These are phyloP conservation scores for Yarrowia hollandica DNA, from an alignment of 805 yeast species.

Conservation along the genomic window DNA sequence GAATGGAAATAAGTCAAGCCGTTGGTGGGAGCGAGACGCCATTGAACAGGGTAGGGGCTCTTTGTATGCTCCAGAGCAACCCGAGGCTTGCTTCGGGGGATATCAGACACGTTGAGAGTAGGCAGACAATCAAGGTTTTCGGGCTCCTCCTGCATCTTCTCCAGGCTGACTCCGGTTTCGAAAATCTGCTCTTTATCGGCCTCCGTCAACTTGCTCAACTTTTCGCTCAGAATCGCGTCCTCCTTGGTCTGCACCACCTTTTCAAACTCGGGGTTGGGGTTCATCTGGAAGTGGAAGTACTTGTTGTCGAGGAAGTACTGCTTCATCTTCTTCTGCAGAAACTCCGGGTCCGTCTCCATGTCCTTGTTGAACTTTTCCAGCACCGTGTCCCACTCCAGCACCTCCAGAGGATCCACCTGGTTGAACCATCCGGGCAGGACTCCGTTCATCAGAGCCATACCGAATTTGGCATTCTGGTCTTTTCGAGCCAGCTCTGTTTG, in stretches of 20 bases:
- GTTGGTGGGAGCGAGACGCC: conserved; percentile 29
- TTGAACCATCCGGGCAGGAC: conserved; percentile 86
- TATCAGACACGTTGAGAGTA: conserved; percentile 70
- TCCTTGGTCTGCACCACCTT: conserved; percentile 58
- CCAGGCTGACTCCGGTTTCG: conserved; percentile 59
- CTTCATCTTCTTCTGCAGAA: conserved; percentile 63
- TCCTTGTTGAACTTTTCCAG: conserved; percentile 63
- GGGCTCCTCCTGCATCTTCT: conserved; percentile 60
- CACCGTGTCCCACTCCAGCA: conserved; percentile 63
- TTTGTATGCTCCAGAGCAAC: conserved; percentile 6
- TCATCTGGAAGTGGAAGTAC: conserved; percentile 71
- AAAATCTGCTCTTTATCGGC: conserved; percentile 59
- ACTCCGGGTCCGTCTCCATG: conserved; percentile 51
- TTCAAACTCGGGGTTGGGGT: conserved; percentile 62
- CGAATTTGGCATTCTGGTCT: conserved; percentile 88
- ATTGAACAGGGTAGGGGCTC: conserved; percentile 13
- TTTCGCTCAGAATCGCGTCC: conserved; percentile 47
- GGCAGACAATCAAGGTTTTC: conserved; percentile 84
- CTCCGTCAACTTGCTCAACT: conserved; percentile 49
- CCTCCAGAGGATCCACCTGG: conserved; percentile 69
- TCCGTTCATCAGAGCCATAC: conserved; percentile 70
- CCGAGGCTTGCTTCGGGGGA: conserved; percentile 47
- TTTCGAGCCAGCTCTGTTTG: conserved; percentile 82
- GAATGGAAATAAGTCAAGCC: conserved; percentile 78
- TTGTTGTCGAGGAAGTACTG: conserved; percentile 56